Base-by-base conservation (phyloP, 1,284 basidiomycete species). In the Baeospora myosura region DNA sequence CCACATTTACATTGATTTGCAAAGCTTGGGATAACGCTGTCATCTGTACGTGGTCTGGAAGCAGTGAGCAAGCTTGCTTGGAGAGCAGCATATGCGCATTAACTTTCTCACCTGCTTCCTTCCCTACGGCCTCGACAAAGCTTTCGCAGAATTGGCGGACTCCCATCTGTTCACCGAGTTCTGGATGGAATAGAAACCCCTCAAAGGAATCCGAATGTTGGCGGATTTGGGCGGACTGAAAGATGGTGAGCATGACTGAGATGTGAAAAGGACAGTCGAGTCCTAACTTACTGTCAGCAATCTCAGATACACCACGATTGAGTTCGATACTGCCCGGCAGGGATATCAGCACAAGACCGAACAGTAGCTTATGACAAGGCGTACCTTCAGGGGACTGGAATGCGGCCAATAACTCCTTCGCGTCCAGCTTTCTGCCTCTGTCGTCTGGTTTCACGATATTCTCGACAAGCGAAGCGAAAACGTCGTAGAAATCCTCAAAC, bases 41-140 rank as follows among this genome's bases (percentile, higher is more conserved):
- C 49, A 94, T 86, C 54, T 91, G 86, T 16, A 88, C 79, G 52
- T 94, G 82, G 52, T 94, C 91, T 78, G 52, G 37, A 26, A 26
- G 18, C 5, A 20, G 41, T 14, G 18, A 26, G 5, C 18, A 21
- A 18, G 39, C 42, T 29, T n/a, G 48, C 26, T 20, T 36, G 24
- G 38, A 24, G 29, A 39, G 34, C 16, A 40, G 21, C 28, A 32
- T 26, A 36, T 7, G 21, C 28, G 38, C 23, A 38, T 29, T n/a
- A 16, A 14, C 17, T 17, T 18, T 42, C 64, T 43, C 44, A 78
- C 82, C 85, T 41, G 89, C 89, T 67, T 94, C 89, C 55, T 81
- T 84, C 11, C 87, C 83, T 36, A 79, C 70, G 1, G 86, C 78
- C 49, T 93, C 88, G 22, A 94, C 89, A 48, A 83, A 78, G 35